Base-by-base conservation (phyloP, 1,284 basidiomycete species). In the Agaricales sp. region DNA sequence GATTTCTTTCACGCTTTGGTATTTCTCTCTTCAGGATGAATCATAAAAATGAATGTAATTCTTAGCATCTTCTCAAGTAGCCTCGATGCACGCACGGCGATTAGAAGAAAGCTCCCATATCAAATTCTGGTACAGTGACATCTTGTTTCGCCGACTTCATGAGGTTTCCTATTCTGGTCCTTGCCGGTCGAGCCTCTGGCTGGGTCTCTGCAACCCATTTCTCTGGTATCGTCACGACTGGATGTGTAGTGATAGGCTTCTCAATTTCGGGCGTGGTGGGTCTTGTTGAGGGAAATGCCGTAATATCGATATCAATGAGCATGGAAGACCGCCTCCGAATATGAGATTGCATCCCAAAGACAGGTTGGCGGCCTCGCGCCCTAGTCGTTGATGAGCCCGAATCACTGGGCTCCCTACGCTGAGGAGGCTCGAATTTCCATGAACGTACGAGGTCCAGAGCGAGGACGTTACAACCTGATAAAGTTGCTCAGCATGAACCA, bases 61-160 rank as follows among this genome's bases (percentile, higher is more conserved):
- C 6, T 30, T 30, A 46, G 45, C 48, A 25, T 24, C 24, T 39
- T 41, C 6, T 20, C 14, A 44, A 43, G 43, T 46, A n/a, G 46
- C 45, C 6, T 20, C n/a, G 24, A 8, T n/a, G n/a, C 46, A 20
- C 13, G 16, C 22, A 21, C 46, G n/a, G 14, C n/a, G 4, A 22
- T 59, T 57, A 75, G 50, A 70, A 76, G 60, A 87, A 91, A n/a
- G 78, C 75, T 61, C 70, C 73, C 80, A 93, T 90, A 62, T 88
- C 78, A 59, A 92, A 89, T 61, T 92, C 91, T 3, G 89, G 86
- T 45, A 92, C 83, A 59, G 86, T 74, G 23, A 89, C 76, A 61
- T 91, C 83, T 55, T 87, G 81, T 59, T 87, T 92, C n/a, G 91
- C 91, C 11, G 86, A 78, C 67, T 87, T 90, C 68, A 94, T 84